Evolutionary conservation across 768 basidiomycete genomes (phyloP).

Genomic region (Leccinum uliginosum): DNA sequence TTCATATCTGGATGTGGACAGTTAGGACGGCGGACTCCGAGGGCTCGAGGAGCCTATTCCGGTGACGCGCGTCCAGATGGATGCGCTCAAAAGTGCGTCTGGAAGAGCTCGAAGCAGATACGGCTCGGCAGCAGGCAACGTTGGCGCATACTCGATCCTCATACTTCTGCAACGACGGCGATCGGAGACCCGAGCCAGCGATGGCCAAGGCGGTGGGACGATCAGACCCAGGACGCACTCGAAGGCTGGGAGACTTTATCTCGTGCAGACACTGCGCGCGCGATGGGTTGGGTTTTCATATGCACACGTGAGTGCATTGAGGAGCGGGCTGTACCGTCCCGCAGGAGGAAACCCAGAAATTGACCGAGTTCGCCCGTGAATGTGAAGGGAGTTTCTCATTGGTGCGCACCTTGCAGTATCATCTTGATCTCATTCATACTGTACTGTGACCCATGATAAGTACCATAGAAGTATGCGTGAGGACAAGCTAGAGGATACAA

Average conservation of each 20-base stretch:
- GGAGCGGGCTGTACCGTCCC: background rate
- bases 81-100: conserved; percentile 22
- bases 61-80: conserved; percentile 20
- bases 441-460: no score
- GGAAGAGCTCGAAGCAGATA: conserved; percentile 25
- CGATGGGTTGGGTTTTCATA: conserved; percentile 22
- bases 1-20: background rate
- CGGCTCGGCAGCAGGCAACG: conserved; percentile 10
- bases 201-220: background rate
- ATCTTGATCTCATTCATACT: conserved; percentile 26
- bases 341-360: background rate
- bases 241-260: conserved; percentile 4
- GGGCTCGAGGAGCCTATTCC: conserved; percentile 20
- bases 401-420: conserved; percentile 19
- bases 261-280: conserved; percentile 8
- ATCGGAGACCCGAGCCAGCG: background rate
- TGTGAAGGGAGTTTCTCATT: conserved; percentile 3
- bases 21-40: conserved; percentile 6
- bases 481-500: no score
- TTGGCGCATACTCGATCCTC: background rate
- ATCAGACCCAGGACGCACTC: background rate
- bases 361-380: conserved; percentile 2
- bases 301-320: conserved; percentile 1
- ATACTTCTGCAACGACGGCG: background rate
- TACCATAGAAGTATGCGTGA: no score